Base-by-base conservation (phyloP, 1,139 yeast genomes). In the Pichia sp. region DNA sequence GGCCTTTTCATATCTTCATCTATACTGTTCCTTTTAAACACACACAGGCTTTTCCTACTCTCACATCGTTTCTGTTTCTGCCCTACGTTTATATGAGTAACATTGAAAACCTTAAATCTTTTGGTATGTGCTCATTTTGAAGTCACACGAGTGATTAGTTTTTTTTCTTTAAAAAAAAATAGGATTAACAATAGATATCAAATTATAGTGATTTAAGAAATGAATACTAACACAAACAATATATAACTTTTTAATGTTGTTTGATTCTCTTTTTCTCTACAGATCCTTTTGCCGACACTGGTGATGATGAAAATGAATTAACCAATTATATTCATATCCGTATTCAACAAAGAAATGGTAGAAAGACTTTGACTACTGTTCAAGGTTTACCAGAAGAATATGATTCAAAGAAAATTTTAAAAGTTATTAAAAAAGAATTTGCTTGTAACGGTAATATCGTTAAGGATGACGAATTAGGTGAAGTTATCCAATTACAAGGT, bases 281-380 rank as follows among this genome's bases (percentile, higher is more conserved):
- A 76, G 96, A 92, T 74, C 98, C 98, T 58, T 92, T 92, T 82
- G 97, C 97, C 82, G 98, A 92, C 71, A 90, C 97, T 72, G 97
- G 97, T 77, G 97, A 92, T 80, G 95, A 94, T 73, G 97, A 90
- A 70, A 86, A 95, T 61, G 94, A 90, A 73, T 85, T 95, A 64
- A 82, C 95, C 53, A 89, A 87, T 74, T 87, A 89, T 73, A 87
- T 92, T 68, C 98, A 90, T 71, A 89, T 92, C 67, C 95, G 98
- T 79, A 90, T 94, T 67, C 98, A 92, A 73, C 98, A 92, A 75
- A 94, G 98, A 79, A 92, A 92, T 76, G 98, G 98, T 68, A 90
- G 98, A 74, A 92, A 92, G 74, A 92, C 98, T 56, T 80, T 92
- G 68, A 92, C 98, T 57, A 92, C 98, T 36, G 97, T 92, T 52